These are phyloP conservation scores for Calonectria hawksworthii DNA, from an alignment of 2,329 filamentous ascomycete genomes.

Conservation along the genomic window DNA sequence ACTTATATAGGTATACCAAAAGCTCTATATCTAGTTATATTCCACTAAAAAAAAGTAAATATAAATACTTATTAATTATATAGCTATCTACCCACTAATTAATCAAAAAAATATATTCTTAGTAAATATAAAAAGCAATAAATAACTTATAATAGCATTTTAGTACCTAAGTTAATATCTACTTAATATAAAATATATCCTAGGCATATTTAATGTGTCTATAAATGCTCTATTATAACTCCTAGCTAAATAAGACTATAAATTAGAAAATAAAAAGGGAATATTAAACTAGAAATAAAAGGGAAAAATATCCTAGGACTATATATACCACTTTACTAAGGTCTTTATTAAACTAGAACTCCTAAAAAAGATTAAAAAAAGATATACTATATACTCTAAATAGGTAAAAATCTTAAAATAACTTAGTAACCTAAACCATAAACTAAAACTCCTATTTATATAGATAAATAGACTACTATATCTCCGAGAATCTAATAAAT, in stretches of 20 bases:
- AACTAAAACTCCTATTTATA: not conserved
- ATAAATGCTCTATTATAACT: too few species aligned
- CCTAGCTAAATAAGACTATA: not conserved
- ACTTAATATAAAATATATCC: not conserved
- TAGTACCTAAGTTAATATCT: not conserved
- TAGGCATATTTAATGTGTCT: not conserved
- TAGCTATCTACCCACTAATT: not conserved
- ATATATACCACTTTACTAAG: too few species aligned
- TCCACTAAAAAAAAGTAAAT: not conserved
- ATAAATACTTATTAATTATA: not conserved
- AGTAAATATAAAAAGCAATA: not conserved
- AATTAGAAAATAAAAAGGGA: not conserved
- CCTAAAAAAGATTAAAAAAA: not conserved
- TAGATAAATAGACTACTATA: not conserved
- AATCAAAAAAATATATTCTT: not conserved
- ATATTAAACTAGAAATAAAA: not conserved
- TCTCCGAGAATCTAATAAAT: too few species aligned
- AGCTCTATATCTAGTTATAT: not conserved
- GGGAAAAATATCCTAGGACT: not conserved
- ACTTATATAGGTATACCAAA: not conserved
- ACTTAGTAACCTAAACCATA: not conserved
- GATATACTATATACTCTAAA: too few species aligned
- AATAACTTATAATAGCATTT: not conserved
- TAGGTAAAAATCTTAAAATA: too few species aligned
- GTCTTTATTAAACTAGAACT: not conserved